These are phyloP conservation scores for Angomonas ambiguus DNA, from an alignment of 208 protist species.

Conservation along the genomic window DNA sequence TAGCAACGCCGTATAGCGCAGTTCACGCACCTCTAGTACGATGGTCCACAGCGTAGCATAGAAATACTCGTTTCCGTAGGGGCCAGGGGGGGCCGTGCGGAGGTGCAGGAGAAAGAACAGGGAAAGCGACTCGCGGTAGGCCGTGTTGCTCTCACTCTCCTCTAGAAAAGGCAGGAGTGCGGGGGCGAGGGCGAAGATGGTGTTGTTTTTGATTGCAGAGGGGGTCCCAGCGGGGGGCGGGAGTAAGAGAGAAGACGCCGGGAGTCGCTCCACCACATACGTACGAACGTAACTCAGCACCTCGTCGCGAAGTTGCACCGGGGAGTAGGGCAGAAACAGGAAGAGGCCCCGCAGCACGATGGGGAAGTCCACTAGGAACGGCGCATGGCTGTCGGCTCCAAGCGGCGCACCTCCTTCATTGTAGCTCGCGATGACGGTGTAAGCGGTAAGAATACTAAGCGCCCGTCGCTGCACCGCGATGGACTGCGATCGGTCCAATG, in stretches of 20 bases:
- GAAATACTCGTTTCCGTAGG: neutral
- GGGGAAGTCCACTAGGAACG: neutral
- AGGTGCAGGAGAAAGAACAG: neutral
- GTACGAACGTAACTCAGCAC: neutral
- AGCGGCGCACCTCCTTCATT: neutral
- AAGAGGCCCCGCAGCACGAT: neutral
- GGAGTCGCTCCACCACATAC: neutral
- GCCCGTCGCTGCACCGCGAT: constrained; percentile 73
- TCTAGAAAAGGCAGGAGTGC: neutral
- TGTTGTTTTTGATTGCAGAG: no score
- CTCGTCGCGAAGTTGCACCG: neutral
- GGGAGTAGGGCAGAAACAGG: neutral
- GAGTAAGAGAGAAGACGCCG: neutral
- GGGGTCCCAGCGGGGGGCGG: no score
- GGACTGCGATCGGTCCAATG: constrained; percentile 38
- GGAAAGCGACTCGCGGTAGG: neutral
- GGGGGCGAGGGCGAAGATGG: neutral
- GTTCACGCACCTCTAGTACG: neutral
- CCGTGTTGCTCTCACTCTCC: neutral
- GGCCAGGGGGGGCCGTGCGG: neutral
- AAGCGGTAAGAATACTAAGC: constrained; percentile 42
- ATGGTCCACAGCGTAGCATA: neutral
- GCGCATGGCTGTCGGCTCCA: neutral
- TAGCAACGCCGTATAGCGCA: neutral
- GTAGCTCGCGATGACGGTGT: constrained; percentile 15